Evolutionary conservation across 805 yeast species (phyloP).

Genomic region (Kazachstania kunashirensis): DNA sequence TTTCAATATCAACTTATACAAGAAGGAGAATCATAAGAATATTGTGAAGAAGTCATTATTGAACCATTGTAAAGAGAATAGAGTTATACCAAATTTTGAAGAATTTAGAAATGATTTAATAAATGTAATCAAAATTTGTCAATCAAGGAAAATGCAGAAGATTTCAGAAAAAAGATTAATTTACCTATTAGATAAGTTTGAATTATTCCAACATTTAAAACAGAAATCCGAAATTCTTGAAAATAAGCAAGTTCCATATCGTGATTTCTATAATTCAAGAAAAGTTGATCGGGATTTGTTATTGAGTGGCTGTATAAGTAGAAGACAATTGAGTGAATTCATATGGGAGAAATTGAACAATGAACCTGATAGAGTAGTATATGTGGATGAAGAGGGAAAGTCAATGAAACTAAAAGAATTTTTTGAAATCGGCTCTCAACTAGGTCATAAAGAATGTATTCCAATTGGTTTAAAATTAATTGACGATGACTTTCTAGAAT

Average conservation of each 20-base stretch:
- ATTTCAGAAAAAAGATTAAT: constrained; percentile 23
- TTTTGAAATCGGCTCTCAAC: constrained; percentile 11
- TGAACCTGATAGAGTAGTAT: constrained; percentile 32
- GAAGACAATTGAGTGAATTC: constrained; percentile 28
- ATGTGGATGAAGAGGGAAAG: constrained; percentile 15
- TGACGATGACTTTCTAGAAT: constrained; percentile 23
- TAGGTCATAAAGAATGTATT: constrained; percentile 8
- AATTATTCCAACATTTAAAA: constrained; percentile 29
- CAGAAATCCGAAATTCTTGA: constrained; percentile 29
- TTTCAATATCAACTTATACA: constrained; percentile 27
- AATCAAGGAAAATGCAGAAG: constrained; percentile 11
- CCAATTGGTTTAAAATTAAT: constrained; percentile 26
- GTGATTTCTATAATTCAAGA: constrained; percentile 83
- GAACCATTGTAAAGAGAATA: not conserved
- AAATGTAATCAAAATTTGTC: constrained; percentile 14
- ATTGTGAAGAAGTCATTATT: not conserved
- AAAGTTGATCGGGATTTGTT: constrained; percentile 56
- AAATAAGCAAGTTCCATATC: constrained; percentile 32
- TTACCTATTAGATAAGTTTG: constrained; percentile 30
- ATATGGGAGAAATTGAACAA: constrained; percentile 30
- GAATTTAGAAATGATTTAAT: constrained; percentile 28
- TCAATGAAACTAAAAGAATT: constrained; percentile 19
- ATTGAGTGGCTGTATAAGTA: constrained; percentile 24
- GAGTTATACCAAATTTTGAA: constrained; percentile 22
- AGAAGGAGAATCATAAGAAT: constrained; percentile 7